Evolutionary conservation across 139 green algal species (phyloP).

Genomic region (Diplosphaera chodatii): DNA sequence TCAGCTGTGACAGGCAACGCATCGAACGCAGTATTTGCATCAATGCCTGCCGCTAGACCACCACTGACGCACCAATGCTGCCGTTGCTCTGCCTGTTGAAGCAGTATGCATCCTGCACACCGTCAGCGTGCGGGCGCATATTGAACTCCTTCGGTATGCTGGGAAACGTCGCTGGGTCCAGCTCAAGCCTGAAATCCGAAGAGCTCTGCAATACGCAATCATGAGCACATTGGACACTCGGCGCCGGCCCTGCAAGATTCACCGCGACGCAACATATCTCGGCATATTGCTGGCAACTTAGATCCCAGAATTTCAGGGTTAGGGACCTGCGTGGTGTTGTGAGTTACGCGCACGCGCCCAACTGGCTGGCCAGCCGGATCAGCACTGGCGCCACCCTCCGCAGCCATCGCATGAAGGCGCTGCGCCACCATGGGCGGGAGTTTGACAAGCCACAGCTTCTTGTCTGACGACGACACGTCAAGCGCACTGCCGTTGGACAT

Average conservation of each 20-base stretch:
- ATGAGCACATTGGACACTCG: too few relatives aligned
- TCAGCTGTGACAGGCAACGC: too few relatives aligned
- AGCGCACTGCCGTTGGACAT: neutral
- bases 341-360: neutral
- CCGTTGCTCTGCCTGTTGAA: neutral
- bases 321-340: neutral
- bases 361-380: neutral
- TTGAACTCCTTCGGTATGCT: neutral
- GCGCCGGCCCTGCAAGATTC: too few relatives aligned
- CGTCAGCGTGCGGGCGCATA: neutral
- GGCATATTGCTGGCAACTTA: too few relatives aligned
- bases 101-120: neutral
- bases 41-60: neutral
- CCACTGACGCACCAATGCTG: neutral
- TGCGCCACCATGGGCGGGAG: neutral
- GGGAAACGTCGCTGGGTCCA: neutral
- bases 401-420: neutral
- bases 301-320: too few relatives aligned
- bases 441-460: constrained; percentile 4
- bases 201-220: neutral
- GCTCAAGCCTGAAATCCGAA: neutral
- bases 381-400: neutral
- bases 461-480: neutral
- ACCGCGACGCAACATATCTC: too few relatives aligned
- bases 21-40: too few relatives aligned